phyloP scores from a whole-genome alignment of 2,329 filamentous ascomycete species.

The Colletotrichum salicis region DNA sequence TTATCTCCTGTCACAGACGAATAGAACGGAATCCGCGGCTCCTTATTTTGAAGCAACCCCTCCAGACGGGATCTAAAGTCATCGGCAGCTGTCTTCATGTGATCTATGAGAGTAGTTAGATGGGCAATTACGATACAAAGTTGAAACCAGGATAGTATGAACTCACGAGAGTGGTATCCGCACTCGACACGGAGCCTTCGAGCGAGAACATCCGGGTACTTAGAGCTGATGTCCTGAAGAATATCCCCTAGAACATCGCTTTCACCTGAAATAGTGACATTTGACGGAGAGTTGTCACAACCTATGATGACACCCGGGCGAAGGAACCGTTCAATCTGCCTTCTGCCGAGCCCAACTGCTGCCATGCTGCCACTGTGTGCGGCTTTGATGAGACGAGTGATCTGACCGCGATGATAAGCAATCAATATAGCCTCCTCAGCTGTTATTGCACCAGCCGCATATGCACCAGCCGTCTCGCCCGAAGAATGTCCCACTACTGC shows the following conservation, averaged over 20 bases:
- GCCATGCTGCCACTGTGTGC: slow-evolving; percentile 60
- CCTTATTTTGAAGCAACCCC: neutral
- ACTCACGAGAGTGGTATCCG: slow-evolving; percentile 60
- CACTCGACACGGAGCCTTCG: slow-evolving; percentile 60
- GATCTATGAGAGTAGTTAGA: slow-evolving; percentile 6
- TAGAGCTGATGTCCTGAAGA: slow-evolving; percentile 30
- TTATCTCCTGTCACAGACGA: slow-evolving; percentile 27
- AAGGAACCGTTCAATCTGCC: slow-evolving; percentile 35
- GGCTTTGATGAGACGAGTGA: slow-evolving; percentile 23
- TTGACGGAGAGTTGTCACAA: slow-evolving; percentile 64
- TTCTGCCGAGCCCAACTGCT: slow-evolving; percentile 60
- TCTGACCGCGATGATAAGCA: slow-evolving; percentile 50
- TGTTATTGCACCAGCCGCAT: slow-evolving; percentile 45
- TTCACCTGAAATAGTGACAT: slow-evolving; percentile 57
- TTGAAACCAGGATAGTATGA: fast-evolving
- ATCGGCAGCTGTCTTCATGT: slow-evolving; percentile 20
- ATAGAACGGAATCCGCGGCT: slow-evolving; percentile 20
- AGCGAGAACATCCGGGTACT: slow-evolving; percentile 55
- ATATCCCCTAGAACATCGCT: slow-evolving; percentile 40
- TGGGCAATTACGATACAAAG: neutral
- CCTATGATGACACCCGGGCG: slow-evolving; percentile 47
- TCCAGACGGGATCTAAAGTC: slow-evolving; percentile 24
- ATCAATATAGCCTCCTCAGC: slow-evolving; percentile 45
- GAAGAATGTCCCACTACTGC: slow-evolving; percentile 51
- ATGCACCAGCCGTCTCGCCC: slow-evolving; percentile 54